Conservation (phyloP, 169 alveolate genomes). For the Plasmodium cynomolgi region DNA sequence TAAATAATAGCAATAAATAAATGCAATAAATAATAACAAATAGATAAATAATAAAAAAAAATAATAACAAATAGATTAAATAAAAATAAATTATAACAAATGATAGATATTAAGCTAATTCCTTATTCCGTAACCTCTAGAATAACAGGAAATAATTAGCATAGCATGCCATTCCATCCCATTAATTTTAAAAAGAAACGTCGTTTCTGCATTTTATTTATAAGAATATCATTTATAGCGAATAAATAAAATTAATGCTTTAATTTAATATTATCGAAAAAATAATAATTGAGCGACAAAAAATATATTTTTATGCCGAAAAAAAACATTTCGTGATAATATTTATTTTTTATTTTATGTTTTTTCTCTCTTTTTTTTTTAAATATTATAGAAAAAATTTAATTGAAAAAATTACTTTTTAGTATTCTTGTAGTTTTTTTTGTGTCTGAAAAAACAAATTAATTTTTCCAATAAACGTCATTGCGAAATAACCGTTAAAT, state of each 20-base stretch:
- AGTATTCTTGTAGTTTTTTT: background rate
- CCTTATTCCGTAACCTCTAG: background rate
- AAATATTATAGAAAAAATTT: background rate
- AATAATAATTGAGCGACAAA: background rate
- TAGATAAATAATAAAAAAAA: no score
- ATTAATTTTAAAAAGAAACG: background rate
- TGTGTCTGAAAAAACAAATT: background rate
- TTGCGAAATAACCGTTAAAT: background rate
- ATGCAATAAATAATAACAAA: no score
- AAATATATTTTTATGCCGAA: background rate
- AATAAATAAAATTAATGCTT: no score
- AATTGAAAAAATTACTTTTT: background rate
- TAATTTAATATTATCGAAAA: background rate
- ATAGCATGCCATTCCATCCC: background rate
- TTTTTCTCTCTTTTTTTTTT: background rate
- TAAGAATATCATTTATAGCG: background rate
- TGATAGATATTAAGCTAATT: background rate
- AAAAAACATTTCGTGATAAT: background rate
- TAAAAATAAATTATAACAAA: no score
- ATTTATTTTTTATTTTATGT: background rate
- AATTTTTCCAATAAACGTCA: background rate
- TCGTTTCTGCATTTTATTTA: background rate
- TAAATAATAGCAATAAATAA: no score
- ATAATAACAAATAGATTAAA: no score
- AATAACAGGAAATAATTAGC: background rate